A percentile compares a stretch with the other conserved stretches of the same genome.
phyloP scores from a whole-genome alignment of 495 filamentous ascomycete species.

The Glonium stellatum region DNA sequence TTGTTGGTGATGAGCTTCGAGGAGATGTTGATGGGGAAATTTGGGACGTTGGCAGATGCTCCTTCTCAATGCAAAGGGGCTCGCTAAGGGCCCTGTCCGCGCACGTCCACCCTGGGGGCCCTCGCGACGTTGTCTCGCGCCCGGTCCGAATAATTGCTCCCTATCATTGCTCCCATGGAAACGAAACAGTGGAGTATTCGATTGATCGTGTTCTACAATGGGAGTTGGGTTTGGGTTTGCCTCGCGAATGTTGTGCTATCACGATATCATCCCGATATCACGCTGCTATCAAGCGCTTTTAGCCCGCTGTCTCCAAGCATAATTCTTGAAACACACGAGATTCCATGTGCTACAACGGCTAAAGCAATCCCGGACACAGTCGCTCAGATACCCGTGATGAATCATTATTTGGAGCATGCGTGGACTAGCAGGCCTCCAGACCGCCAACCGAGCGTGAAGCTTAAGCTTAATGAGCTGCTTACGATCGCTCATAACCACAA shows the following conservation, averaged over 20 bases:
- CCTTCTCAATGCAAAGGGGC: conserved; percentile 29
- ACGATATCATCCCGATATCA: too few relatives aligned
- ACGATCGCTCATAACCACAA: not conserved
- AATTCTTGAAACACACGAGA: too few relatives aligned
- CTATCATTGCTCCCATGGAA: not conserved
- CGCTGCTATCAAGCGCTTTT: too few relatives aligned
- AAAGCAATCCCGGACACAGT: too few relatives aligned
- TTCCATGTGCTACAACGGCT: too few relatives aligned
- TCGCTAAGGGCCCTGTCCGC: conserved; percentile 17
- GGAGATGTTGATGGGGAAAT: conserved; percentile 27
- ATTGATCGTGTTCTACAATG: too few relatives aligned
- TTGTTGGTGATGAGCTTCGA: conserved; percentile 19
- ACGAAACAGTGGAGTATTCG: too few relatives aligned
- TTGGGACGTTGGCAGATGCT: conserved; percentile 26
- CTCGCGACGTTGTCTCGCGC: not conserved
- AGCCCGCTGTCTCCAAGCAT: too few relatives aligned
- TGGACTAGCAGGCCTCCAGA: not conserved
- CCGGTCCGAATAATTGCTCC: not conserved
- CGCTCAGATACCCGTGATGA: too few relatives aligned
- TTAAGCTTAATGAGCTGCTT: not conserved
- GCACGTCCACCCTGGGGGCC: conserved; percentile 9
- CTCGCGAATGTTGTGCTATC: too few relatives aligned
- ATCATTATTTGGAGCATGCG: not conserved
- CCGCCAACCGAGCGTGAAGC: not conserved
- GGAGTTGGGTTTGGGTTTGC: too few relatives aligned